Percentiles rank a stretch among this genome's conserved stretches.
Evolutionary conservation across 495 filamentous ascomycete species (phyloP).

Genomic region (Neurospora sp.): DNA sequence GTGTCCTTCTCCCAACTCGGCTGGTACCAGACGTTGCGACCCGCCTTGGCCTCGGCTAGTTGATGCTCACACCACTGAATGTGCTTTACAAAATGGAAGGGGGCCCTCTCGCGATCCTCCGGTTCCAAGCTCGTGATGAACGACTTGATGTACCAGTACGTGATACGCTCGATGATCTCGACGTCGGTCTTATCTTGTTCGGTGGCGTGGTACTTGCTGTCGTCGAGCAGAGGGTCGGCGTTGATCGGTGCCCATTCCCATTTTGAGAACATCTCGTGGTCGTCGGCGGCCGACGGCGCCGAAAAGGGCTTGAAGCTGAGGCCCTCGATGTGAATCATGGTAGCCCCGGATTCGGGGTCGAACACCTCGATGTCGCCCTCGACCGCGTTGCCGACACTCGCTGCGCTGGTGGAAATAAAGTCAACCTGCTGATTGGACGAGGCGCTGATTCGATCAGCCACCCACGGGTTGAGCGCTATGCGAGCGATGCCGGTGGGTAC

Average conservation of each 20-base stretch:
- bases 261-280: constrained; percentile 7
- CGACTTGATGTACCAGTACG: constrained; percentile 5
- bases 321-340: constrained; percentile 12
- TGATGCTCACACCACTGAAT: neutral
- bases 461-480: constrained; percentile 10
- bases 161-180: constrained; percentile 2
- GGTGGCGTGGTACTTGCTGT: neutral
- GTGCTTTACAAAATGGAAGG: too few relatives aligned
- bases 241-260: neutral
- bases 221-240: neutral
- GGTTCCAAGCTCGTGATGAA: neutral
- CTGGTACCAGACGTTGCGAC: neutral
- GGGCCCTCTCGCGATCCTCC: neutral
- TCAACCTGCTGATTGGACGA: neutral
- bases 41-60: neutral
- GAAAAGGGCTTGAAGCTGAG: constrained; percentile 5
- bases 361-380: constrained; percentile 6
- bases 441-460: neutral
- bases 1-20: neutral
- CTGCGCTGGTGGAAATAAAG: neutral
- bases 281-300: constrained; percentile 2
- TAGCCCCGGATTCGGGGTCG: constrained; percentile 1
- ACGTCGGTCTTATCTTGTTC: neutral
- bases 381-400: neutral
- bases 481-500: constrained; percentile 14